A percentile compares a stretch with the other conserved stretches of the same genome.
These are phyloP conservation scores for Eucalyptus pauciflora DNA, from an alignment of 345 rosid species.

Conservation along the genomic window DNA sequence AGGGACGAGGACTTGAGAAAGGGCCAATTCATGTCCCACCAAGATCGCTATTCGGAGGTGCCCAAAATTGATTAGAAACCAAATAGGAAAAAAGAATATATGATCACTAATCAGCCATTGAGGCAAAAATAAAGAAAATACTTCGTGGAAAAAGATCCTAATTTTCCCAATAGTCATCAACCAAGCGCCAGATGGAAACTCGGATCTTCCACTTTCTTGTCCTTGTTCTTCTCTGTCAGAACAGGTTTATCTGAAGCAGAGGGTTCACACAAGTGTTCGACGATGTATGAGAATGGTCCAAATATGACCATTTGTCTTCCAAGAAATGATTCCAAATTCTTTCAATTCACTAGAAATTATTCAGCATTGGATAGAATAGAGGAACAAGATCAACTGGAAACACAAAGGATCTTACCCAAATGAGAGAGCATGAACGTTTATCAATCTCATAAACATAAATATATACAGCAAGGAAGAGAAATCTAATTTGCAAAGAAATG, in stretches of 20 bases:
- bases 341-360: neutral
- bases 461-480: neutral
- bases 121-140: neutral
- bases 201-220: neutral
- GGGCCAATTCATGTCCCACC: slow-evolving; percentile 9
- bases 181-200: neutral
- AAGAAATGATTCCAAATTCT: neutral
- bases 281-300: neutral
- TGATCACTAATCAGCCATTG: neutral
- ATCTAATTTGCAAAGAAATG: neutral
- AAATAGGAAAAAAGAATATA: no score
- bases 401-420: neutral
- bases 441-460: neutral
- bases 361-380: neutral
- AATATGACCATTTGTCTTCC: neutral
- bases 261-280: neutral
- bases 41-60: neutral
- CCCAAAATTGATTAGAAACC: neutral
- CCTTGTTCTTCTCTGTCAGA: neutral
- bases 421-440: neutral
- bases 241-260: neutral
- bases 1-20: neutral
- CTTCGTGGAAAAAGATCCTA: neutral
- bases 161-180: neutral
- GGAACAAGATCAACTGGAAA: neutral